Percentiles rank a stretch among this genome's conserved stretches.
phyloP scores from a whole-genome alignment of 306 rosid species.

The Lathyrus sativus region DNA sequence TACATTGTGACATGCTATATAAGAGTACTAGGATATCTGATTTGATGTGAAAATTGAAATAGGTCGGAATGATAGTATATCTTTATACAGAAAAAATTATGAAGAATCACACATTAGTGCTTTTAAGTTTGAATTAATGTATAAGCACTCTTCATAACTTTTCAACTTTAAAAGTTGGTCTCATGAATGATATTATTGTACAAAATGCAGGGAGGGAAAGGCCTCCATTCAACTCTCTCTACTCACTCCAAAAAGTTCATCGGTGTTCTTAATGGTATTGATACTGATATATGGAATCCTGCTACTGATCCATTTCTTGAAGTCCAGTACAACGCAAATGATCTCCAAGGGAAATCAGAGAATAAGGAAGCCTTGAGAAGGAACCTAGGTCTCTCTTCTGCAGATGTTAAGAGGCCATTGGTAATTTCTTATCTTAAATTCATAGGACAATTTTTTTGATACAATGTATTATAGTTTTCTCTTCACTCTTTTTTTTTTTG shows the following conservation, averaged over 20 bases:
- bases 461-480: conserved; percentile 20
- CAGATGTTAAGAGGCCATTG: conserved; percentile 72
- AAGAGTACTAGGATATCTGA: conserved; percentile 10
- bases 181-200: conserved; percentile 36
- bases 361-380: conserved; percentile 86
- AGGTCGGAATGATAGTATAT: conserved; percentile 17
- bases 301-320: conserved; percentile 68
- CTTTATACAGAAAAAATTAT: conserved; percentile 4
- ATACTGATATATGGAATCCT: conserved; percentile 93
- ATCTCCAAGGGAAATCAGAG: conserved; percentile 79
- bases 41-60: conserved; percentile 30
- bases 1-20: background rate
- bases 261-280: conserved; percentile 94
- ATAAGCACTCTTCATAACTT: background rate
- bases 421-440: conserved; percentile 53
- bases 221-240: conserved; percentile 85
- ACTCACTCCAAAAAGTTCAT: conserved; percentile 79
- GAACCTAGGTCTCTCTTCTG: conserved; percentile 69
- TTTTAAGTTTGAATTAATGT: conserved; percentile 28
- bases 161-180: conserved; percentile 31
- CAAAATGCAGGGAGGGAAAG: conserved; percentile 75
- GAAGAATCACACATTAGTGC: conserved; percentile 10
- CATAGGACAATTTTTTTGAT: conserved; percentile 26
- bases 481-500: background rate
- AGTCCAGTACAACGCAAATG: conserved; percentile 80